Evolutionary conservation across 495 filamentous ascomycete species (phyloP), one percentile per base, ranked within the genome.

Genomic region (Penicillium salamii): DNA sequence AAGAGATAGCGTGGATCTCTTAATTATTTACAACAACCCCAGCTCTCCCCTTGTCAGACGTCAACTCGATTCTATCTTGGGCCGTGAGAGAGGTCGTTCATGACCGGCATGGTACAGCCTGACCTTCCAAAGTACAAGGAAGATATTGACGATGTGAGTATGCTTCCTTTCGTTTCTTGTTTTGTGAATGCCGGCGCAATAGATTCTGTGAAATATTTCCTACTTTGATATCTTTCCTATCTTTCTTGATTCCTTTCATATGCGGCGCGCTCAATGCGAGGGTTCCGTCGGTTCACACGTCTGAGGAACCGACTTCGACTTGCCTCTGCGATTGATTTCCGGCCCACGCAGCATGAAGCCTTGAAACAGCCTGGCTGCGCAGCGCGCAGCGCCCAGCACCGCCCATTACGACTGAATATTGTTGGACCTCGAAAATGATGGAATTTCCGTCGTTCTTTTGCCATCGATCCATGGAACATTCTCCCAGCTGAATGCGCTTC

Each of bases 31-130:
- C 36, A 43, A 20, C 46, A 33, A 40, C 37, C 51, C 18, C 34
- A 36, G 28, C 46, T 35, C 34, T 32, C 19, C 17, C 42, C 24
- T 37, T 46, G 42, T 46, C 39, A 42, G 39, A 21, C 29, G 24
- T 12, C 42, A 20, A 18, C 41, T 20, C 38, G 36, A 54, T 58
- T 56, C 54, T 31, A 40, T 54, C 50, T 44, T 38, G 49, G 55
- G 17, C 61, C 29, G 37, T 42, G 29, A 46, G 31, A 38, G 47
- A 62, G 65, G 61, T 62, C 63, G 62, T 62, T 61, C 55, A 65
- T 75, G 69, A 72, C 71, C 61, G 68, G 68, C 58, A 73, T 76
- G 69, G 67, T 74, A 64, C 72, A 72, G 57, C 63, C 71, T 63
- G 72, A 73, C 62, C 68, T 73, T 37, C 50, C 68, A 53, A 73